Conservation (phyloP, 768 basidiomycete species). For the Naganishia kalamii region DNA sequence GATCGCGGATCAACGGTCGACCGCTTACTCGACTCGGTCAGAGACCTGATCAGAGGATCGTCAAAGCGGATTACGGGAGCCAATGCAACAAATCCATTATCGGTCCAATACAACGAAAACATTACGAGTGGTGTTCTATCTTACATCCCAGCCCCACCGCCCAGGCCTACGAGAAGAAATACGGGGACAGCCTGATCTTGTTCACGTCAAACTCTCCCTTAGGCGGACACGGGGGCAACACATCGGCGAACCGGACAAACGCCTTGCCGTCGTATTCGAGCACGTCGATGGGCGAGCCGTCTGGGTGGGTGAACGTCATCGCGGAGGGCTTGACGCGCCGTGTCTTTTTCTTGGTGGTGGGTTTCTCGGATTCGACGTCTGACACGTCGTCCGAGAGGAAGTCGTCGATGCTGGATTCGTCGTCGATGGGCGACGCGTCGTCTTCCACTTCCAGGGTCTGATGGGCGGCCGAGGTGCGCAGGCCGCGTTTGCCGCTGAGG, state of each 20-base stretch:
- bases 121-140: background rate
- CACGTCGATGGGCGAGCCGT: constrained; percentile 11
- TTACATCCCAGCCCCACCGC: background rate
- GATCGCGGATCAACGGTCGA: too few species aligned
- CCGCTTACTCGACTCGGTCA: too few species aligned
- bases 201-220: constrained; percentile 82
- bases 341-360: constrained; percentile 8
- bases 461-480: background rate
- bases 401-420: background rate
- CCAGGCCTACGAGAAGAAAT: constrained; percentile 78
- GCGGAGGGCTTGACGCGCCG: too few species aligned
- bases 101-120: background rate
- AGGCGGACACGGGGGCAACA: constrained; percentile 73
- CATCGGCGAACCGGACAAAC: constrained; percentile 65
- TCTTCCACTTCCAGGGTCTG: background rate
- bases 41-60: too few species aligned
- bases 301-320: constrained; percentile 10
- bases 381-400: constrained; percentile 47
- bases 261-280: constrained; percentile 30
- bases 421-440: constrained; percentile 54
- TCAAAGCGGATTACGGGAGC: too few species aligned
- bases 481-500: constrained; percentile 15
- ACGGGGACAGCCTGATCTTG: constrained; percentile 69
- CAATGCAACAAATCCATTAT: too few species aligned
- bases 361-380: background rate